Evolutionary conservation across 2,329 filamentous ascomycete species (phyloP), one percentile per base, ranked within the genome.

Genomic region (Alternaria metachromatica): DNA sequence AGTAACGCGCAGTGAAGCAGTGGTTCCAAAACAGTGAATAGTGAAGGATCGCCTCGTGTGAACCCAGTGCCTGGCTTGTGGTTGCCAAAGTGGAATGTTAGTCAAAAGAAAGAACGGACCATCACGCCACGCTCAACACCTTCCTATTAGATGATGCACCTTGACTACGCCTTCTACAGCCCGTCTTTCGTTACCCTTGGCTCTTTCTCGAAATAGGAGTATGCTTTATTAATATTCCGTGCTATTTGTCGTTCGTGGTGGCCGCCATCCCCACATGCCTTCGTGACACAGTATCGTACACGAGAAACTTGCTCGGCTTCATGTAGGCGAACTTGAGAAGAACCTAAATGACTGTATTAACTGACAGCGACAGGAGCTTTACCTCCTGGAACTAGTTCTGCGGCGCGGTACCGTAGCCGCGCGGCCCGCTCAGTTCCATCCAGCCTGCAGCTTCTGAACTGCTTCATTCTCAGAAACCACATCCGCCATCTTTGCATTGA

Each of bases 401-500:
- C 51, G 51, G 49, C 21, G 51, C 15, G 9, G 20, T 26, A 21
- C 49, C 12, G n/a, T 51, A 33, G n/a, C 28, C 26, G 26, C 28
- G 26, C 28, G 26, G 49, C n/a, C 18, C n/a, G 20, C 37, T 63
- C 59, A 70, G 25, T 37, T 44, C 75, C 82, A 84, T 6, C 81
- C 82, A 18, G 72, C 71, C 56, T 74, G 71, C 33, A 84, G 71
- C 37, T 77, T 78, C 26, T 75, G 71, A 5, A 83, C 63, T 2
- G 82, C 82, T 49, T 84, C 82, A 8, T 71, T 73, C 57, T 83
- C 82, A 4, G 69, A 62, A 0, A 85, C 80, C 2, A 84, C 82
- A 67, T 85, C 83, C 1, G 80, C 82, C 71, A 84, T 84, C 67
- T 84, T 84, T 4, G 82, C 79, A 63, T 83, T 76, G 54, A 84